Evolutionary conservation across 306 rosid species (phyloP).

Genomic region (Begonia peltatifolia): DNA sequence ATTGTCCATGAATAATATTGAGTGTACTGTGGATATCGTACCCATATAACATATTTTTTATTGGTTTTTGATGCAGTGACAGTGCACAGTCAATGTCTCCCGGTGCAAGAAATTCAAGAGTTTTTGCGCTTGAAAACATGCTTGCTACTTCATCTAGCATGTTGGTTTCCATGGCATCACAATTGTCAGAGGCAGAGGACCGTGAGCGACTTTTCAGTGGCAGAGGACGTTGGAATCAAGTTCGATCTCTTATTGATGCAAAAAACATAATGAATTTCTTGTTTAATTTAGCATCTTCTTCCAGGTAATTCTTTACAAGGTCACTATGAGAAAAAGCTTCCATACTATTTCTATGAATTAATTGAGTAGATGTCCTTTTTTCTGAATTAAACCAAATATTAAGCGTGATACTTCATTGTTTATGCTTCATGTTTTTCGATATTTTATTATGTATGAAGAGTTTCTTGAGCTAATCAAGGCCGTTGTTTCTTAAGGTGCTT

Average conservation of each 20-base stretch:
- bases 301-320: conserved; percentile 39
- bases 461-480: neutral
- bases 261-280: conserved; percentile 80
- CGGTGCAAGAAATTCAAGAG: conserved; percentile 85
- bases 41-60: neutral
- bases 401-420: too few relatives aligned
- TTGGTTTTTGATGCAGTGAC: conserved; percentile 25
- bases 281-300: conserved; percentile 76
- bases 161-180: conserved; percentile 86
- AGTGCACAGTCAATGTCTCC: conserved; percentile 60
- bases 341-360: too few relatives aligned
- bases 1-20: neutral
- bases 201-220: conserved; percentile 76
- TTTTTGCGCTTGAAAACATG: conserved; percentile 88
- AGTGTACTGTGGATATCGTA: neutral
- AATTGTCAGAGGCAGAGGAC: conserved; percentile 93
- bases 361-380: too few relatives aligned
- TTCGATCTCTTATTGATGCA: conserved; percentile 82
- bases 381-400: too few relatives aligned
- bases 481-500: conserved; percentile 31
- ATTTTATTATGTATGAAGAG: neutral
- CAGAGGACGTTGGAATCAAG: conserved; percentile 93
- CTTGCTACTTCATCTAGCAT: conserved; percentile 68
- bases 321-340: neutral
- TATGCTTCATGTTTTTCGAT: too few relatives aligned